These are phyloP conservation scores for Aspergillus nanangensis DNA, from an alignment of 495 filamentous ascomycete species.

Conservation along the genomic window DNA sequence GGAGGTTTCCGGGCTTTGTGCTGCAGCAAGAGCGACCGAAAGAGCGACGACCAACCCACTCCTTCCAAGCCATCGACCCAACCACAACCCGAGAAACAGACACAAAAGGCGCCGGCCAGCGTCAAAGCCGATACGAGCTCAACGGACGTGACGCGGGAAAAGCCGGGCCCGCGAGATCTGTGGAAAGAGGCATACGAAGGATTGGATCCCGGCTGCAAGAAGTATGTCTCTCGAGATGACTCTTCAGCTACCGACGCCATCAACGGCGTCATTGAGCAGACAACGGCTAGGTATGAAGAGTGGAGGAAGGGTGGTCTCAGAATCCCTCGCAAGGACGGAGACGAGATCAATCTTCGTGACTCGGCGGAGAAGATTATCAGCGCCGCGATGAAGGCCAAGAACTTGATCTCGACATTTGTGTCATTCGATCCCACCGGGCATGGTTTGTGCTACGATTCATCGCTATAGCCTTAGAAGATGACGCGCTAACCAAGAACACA, in stretches of 20 bases:
- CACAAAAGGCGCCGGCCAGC: too few species aligned
- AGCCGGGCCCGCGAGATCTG: too few species aligned
- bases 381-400: background rate
- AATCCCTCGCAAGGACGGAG: background rate
- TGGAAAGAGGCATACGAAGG: too few species aligned
- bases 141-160: too few species aligned
- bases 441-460: conserved; percentile 6
- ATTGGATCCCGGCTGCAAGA: too few species aligned
- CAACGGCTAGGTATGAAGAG: conserved; percentile 3
- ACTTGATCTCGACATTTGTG: conserved; percentile 2
- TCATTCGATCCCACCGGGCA: conserved; percentile 12
- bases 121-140: too few species aligned
- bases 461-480: background rate
- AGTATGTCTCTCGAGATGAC: too few species aligned
- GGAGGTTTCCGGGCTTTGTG: too few species aligned
- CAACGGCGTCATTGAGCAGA: conserved; percentile 4
- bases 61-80: too few species aligned
- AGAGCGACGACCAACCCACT: too few species aligned
- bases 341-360: conserved; percentile 7
- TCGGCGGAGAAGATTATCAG: conserved; percentile 5
- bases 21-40: too few species aligned
- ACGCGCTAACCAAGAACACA: background rate
- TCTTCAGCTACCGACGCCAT: background rate
- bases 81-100: too few species aligned
- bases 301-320: conserved; percentile 7